These are phyloP conservation scores for Fallopia convolvulus DNA, from an alignment of 148 eudicot genomes.

Conservation along the genomic window DNA sequence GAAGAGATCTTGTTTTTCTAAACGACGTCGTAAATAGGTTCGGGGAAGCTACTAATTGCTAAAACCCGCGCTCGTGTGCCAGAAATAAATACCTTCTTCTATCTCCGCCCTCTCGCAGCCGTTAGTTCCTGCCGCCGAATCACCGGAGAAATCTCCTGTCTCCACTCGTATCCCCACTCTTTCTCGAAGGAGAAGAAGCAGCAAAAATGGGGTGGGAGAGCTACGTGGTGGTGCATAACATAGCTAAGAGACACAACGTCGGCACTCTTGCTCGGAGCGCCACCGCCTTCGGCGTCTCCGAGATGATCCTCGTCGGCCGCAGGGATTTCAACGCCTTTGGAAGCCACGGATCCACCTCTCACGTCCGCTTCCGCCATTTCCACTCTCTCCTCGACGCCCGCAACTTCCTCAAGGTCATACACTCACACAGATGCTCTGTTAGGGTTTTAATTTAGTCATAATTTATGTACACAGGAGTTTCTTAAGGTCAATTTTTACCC, in stretches of 20 bases:
- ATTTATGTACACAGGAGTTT: neutral
- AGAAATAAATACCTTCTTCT: neutral
- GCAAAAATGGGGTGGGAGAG: conserved; percentile 29
- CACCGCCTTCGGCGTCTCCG: conserved; percentile 92
- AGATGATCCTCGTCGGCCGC: conserved; percentile 79
- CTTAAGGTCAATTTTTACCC: neutral
- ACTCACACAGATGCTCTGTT: neutral
- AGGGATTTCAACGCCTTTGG: conserved; percentile 95
- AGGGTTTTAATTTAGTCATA: neutral
- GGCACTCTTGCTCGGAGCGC: conserved; percentile 93
- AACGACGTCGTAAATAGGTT: no score
- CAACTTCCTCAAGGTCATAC: conserved; percentile 58
- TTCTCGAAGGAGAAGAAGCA: neutral
- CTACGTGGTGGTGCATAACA: conserved; percentile 92
- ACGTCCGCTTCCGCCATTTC: conserved; percentile 77
- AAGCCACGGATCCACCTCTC: conserved; percentile 90
- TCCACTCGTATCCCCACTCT: neutral
- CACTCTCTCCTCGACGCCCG: conserved; percentile 74
- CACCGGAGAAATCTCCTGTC: conserved; percentile 3
- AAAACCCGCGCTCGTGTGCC: no score
- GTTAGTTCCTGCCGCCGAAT: neutral
- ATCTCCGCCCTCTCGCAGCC: neutral
- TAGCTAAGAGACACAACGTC: conserved; percentile 95
- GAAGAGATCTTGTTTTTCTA: no score
- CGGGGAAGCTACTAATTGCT: no score